phyloP scores from a whole-genome alignment of 1,284 basidiomycete genomes.

The Malassezia sympodialis region DNA sequence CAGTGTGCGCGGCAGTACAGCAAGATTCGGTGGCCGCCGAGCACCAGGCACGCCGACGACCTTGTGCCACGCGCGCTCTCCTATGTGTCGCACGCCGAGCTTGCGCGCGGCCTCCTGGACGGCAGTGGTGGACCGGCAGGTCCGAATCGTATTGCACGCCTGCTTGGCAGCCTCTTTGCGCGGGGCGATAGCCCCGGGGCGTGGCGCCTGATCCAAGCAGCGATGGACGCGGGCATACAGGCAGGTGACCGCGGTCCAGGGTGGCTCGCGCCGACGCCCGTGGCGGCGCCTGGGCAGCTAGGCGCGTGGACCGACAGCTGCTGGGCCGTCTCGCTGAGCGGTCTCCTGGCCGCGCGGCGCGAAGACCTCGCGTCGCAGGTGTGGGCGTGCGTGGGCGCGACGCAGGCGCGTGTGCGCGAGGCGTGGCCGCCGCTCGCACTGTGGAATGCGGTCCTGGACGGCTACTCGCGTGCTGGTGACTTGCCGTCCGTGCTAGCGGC shows the following conservation, averaged over 20 bases:
- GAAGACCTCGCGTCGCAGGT: conserved; percentile 27
- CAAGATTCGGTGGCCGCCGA: conserved; percentile 4
- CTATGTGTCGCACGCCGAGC: conserved; percentile 19
- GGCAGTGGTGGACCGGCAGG: conserved; percentile 21
- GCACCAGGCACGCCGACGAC: background rate
- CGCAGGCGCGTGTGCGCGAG: conserved; percentile 10
- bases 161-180: conserved; percentile 27
- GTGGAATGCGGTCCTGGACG: conserved; percentile 34
- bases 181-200: conserved; percentile 19
- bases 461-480: conserved; percentile 27
- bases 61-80: conserved; percentile 4
- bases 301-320: conserved; percentile 28
- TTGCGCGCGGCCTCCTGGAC: conserved; percentile 27
- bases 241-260: conserved; percentile 11
- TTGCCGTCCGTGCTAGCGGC: conserved; percentile 21
- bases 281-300: background rate
- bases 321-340: conserved; percentile 28
- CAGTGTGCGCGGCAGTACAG: conserved; percentile 17
- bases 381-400: conserved; percentile 15
- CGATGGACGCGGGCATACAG: conserved; percentile 20
- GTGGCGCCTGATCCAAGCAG: conserved; percentile 19
- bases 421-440: conserved; percentile 19
- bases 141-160: conserved; percentile 25
- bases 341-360: conserved; percentile 22
- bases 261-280: conserved; percentile 7